Evolutionary conservation across 2,329 filamentous ascomycete species (phyloP).

Genomic region (Drechslerella dactyloides): DNA sequence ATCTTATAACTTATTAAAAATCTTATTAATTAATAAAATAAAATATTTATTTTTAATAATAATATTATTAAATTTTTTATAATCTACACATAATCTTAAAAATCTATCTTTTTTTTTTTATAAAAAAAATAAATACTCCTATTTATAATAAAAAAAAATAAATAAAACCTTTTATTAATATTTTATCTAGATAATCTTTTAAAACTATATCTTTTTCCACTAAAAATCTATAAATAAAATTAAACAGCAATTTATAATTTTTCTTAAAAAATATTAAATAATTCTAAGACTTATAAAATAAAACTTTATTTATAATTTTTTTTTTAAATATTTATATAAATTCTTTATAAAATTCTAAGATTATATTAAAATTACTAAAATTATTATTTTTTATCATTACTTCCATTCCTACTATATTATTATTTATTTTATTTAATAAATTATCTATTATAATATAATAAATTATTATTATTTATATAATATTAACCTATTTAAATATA

Average conservation of each 20-base stretch:
- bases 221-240: background rate
- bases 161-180: constrained; percentile 5
- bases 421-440: constrained; percentile 7
- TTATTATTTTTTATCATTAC: too few relatives aligned
- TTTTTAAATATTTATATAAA: constrained; percentile 15
- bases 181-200: constrained; percentile 1
- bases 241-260: background rate
- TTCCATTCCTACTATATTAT: constrained; percentile 7
- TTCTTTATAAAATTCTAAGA: constrained; percentile 10
- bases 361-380: too few relatives aligned
- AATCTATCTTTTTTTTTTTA: constrained; percentile 7
- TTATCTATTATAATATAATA: too few relatives aligned
- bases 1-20: background rate
- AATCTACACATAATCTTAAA: constrained; percentile 5
- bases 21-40: background rate
- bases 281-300: constrained; percentile 16
- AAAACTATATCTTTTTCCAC: constrained; percentile 4
- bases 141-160: constrained; percentile 8
- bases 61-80: constrained; percentile 6
- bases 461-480: background rate
- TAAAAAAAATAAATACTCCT: background rate
- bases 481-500: constrained; percentile 12
- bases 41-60: constrained; percentile 6
- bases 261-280: constrained; percentile 9
- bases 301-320: constrained; percentile 6